A percentile compares a stretch with the other conserved stretches of the same genome.
phyloP scores from a whole-genome alignment of 2,329 filamentous ascomycete species.

The Pseudovirgaria hyperparasitica region DNA sequence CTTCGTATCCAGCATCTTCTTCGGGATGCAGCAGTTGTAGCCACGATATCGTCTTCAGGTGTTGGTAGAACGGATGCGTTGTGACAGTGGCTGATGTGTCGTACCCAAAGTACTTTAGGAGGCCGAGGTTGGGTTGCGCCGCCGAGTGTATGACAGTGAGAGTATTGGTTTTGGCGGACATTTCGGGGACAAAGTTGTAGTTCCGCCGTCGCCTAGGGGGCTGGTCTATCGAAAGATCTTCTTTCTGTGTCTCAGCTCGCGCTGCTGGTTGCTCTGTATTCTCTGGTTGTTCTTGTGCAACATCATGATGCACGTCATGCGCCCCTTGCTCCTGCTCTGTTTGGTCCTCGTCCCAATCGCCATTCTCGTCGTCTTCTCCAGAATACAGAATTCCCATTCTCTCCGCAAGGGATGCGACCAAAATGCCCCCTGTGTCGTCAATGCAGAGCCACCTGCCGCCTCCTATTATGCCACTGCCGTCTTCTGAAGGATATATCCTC shows the following conservation, averaged over 20 bases:
- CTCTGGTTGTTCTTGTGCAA: conserved; percentile 1
- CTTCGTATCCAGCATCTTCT: conserved; percentile 61
- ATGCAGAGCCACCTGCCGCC: conserved; percentile 66
- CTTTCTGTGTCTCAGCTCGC: conserved; percentile 1
- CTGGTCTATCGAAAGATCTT: conserved; percentile 3
- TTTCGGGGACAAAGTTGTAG: conserved; percentile 30
- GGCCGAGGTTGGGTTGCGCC: conserved; percentile 73
- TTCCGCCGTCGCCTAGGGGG: conserved; percentile 1
- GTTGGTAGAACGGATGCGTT: conserved; percentile 65
- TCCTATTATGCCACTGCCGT: conserved; percentile 22
- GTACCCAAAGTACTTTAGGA: conserved; percentile 82
- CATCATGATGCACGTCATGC: conserved; percentile 6
- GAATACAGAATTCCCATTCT: conserved; percentile 70
- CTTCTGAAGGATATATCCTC: conserved; percentile 14
- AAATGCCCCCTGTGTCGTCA: conserved; percentile 73
- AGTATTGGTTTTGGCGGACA: conserved; percentile 59
- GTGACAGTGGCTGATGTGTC: conserved; percentile 51
- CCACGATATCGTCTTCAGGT: conserved; percentile 80
- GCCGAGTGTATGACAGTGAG: conserved; percentile 72
- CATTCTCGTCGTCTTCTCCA: conserved; percentile 17
- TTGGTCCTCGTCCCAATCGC: conserved; percentile 9
- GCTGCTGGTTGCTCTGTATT: conserved; percentile 5
- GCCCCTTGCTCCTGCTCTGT: conserved; percentile 10
- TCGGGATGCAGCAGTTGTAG: conserved; percentile 73
- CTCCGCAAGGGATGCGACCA: conserved; percentile 77